A percentile compares a stretch with the other conserved stretches of the same genome.
These are phyloP conservation scores for Ramularia collo-cygni DNA, from an alignment of 2,329 filamentous ascomycete species.

Conservation along the genomic window DNA sequence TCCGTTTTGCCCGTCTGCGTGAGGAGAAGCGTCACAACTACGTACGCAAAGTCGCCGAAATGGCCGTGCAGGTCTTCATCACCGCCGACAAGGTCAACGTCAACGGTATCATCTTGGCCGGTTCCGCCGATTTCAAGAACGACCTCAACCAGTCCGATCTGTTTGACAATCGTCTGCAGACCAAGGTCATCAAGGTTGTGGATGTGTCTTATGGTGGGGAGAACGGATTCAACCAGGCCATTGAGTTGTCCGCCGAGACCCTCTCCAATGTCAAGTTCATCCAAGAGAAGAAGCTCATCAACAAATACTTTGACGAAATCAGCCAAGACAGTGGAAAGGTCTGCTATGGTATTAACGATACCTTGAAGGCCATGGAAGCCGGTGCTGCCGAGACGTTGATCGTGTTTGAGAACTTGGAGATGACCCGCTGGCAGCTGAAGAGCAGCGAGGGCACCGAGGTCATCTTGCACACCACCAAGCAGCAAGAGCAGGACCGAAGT, in stretches of 20 bases:
- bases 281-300: slow-evolving; percentile 99
- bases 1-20: slow-evolving; percentile 98
- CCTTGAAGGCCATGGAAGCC: slow-evolving; percentile 89
- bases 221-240: slow-evolving; percentile 99
- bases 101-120: slow-evolving; percentile 86
- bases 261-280: slow-evolving; percentile 99
- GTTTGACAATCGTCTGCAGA: slow-evolving; percentile 84
- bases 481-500: slow-evolving; percentile 69
- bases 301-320: slow-evolving; percentile 98
- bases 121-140: slow-evolving; percentile 99
- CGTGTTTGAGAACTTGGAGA: slow-evolving; percentile 93
- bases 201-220: slow-evolving; percentile 98
- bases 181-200: slow-evolving; percentile 98
- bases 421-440: slow-evolving; percentile 87
- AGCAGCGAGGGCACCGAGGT: slow-evolving; percentile 64
- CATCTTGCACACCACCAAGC: slow-evolving; percentile 81
- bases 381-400: slow-evolving; percentile 93
- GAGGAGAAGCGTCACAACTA: slow-evolving; percentile 99
- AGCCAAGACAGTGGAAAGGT: slow-evolving; percentile 94
- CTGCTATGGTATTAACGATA: slow-evolving; percentile 97
- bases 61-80: slow-evolving; percentile 98
- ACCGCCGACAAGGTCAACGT: slow-evolving; percentile 98
- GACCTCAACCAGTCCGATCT: slow-evolving; percentile 95
- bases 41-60: slow-evolving; percentile 94
- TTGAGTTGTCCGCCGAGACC: slow-evolving; percentile 90